These are phyloP conservation scores for Apiotrichum veenhuisii DNA, from an alignment of 1,284 basidiomycete species.

Conservation along the genomic window DNA sequence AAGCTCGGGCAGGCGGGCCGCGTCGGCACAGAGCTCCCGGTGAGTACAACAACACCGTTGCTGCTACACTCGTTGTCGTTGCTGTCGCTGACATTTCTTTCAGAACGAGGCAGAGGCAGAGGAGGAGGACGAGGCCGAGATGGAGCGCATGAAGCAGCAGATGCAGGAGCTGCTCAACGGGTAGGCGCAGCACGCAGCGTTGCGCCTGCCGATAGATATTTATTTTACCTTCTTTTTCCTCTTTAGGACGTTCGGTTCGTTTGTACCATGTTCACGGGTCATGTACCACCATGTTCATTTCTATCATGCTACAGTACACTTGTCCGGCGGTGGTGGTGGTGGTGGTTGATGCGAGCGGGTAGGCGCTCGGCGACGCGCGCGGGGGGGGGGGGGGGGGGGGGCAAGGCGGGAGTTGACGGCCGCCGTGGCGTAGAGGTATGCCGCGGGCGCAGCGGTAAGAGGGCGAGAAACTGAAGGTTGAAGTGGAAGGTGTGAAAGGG, in stretches of 20 bases:
- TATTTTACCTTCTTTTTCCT: constrained; percentile 40
- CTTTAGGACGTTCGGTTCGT: neutral
- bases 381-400: too few relatives aligned
- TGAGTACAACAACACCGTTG: too few relatives aligned
- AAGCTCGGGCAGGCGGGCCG: constrained; percentile 80
- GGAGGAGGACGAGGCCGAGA: constrained; percentile 73
- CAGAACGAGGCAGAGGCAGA: constrained; percentile 61
- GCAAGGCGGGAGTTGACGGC: too few relatives aligned
- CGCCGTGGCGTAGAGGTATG: too few relatives aligned
- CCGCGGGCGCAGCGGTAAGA: too few relatives aligned
- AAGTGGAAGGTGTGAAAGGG: too few relatives aligned
- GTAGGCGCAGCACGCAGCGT: too few relatives aligned
- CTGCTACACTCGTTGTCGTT: too few relatives aligned
- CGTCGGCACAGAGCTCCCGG: constrained; percentile 71
- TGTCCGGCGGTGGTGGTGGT: neutral
- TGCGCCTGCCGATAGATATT: constrained; percentile 48
- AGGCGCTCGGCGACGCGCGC: too few relatives aligned
- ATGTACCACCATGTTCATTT: constrained; percentile 3
- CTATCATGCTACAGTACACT: constrained; percentile 9
- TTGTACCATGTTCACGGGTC: neutral
- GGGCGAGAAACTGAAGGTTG: too few relatives aligned
- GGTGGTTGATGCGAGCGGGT: neutral
- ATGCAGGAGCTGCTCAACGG: constrained; percentile 77
- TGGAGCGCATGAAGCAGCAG: constrained; percentile 82
- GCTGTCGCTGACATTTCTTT: neutral